Evolutionary conservation across 257 asterid species (phyloP).

Genomic region (Thymus quinquecostatus): DNA sequence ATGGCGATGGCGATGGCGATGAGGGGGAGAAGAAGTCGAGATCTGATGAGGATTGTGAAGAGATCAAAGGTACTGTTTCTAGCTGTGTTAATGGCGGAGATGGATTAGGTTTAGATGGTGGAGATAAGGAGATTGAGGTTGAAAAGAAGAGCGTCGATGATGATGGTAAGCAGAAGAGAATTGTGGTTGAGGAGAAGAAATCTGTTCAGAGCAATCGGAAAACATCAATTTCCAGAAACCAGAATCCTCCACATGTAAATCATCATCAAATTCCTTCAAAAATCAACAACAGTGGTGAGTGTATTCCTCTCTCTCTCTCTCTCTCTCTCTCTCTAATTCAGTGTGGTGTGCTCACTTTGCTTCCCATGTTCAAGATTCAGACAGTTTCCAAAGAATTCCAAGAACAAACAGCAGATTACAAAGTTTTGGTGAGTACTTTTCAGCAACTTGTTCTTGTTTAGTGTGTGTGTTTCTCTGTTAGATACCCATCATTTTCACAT

Average conservation of each 20-base stretch:
- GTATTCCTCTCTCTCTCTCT: not conserved
- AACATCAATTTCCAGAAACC: conserved; percentile 46
- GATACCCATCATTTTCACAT: too few species aligned
- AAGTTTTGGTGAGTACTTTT: conserved; percentile 60
- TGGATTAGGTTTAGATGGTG: conserved; percentile 33
- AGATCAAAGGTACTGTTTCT: conserved; percentile 37
- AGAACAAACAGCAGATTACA: conserved; percentile 60
- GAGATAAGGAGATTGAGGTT: conserved; percentile 39
- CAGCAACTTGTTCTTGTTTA: conserved; percentile 2
- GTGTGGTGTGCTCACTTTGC: not conserved
- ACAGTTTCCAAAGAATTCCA: conserved; percentile 38
- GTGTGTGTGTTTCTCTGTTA: not conserved
- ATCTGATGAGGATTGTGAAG: conserved; percentile 66
- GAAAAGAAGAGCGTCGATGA: conserved; percentile 48
- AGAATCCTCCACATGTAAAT: conserved; percentile 39
- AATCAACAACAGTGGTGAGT: conserved; percentile 49
- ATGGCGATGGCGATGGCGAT: not conserved
- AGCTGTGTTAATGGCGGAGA: conserved; percentile 43
- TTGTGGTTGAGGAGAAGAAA: conserved; percentile 49
- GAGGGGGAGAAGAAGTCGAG: conserved; percentile 38
- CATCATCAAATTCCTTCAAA: conserved; percentile 50
- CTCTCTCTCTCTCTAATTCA: not conserved
- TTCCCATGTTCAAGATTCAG: conserved; percentile 44
- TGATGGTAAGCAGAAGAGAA: conserved; percentile 42
- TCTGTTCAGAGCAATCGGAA: conserved; percentile 39